Evolutionary conservation across 208 protist genomes (phyloP), one percentile per base, ranked within the genome.

Genomic region (Wallacemonas sp.): DNA sequence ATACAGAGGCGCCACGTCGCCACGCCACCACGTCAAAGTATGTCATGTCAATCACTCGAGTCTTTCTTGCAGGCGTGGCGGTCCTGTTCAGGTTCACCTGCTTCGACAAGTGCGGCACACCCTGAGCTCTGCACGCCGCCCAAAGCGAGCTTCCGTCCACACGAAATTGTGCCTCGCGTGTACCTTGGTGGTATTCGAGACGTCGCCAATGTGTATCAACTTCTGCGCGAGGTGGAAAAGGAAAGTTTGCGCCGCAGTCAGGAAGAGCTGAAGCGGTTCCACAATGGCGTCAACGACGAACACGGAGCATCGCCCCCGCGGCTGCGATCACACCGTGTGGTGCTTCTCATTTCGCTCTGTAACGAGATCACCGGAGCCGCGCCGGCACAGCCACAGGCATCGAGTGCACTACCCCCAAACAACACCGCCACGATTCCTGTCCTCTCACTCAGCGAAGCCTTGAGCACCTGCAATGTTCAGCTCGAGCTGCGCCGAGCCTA

Each of bases 151-250:
- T 77, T 90, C 28, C 79, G 84, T 0, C 84, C 84, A 2, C 65
- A 83, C 44, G 73, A 83, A 34, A 85, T 90, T 45, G 54, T 90
- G 11, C 75, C 84, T 22, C 74, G 42, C 3, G 28, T 90, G 17
- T 90, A 90, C 59, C 68, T 90, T 26, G 84, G 84, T n/a, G 70
- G 70, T 24, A 44, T 63, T 24, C 62, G 62, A 9, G 78, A 87
- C 63, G 56, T 90, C 12, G 66, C 69, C 38, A 71, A 88, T 44
- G 47, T 59, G 5, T 41, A 27, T 24, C 53, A 45, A 15, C 59
- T 88, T 2, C 55, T 68, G 30, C 46, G 46, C 1, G 55, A 66
- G 1, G 26, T 88, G 41, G 44, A 54, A 21, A 63, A 66, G 30
- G 74, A 62, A 26, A 62, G 39, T 22, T n/a, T 19, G 30, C 56